A percentile compares a stretch with the other conserved stretches of the same genome.
phyloP scores from a whole-genome alignment of 2,329 filamentous ascomycete genomes.

The Lecanosticta acicola region DNA sequence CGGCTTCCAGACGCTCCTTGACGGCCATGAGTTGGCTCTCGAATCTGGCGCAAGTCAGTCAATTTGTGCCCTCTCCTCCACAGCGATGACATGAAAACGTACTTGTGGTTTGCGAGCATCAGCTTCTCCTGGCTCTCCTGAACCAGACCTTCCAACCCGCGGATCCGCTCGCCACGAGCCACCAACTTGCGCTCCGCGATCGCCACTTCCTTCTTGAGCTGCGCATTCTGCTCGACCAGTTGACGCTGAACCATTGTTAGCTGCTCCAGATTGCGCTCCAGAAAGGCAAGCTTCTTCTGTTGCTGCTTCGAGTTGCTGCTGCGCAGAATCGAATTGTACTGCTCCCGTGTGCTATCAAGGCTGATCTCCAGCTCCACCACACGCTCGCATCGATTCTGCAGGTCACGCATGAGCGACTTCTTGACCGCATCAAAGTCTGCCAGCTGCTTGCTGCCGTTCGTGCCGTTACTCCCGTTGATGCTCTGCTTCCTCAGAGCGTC shows the following conservation, averaged over 20 bases:
- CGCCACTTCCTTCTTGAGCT: conserved; percentile 96
- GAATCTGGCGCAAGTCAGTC: conserved; percentile 57
- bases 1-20: conserved; percentile 94
- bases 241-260: conserved; percentile 95
- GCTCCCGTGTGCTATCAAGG: conserved; percentile 92
- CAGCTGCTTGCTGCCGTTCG: conserved; percentile 92
- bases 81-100: conserved; percentile 38
- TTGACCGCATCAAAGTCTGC: conserved; percentile 99
- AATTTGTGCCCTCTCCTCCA: background rate
- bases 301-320: conserved; percentile 97
- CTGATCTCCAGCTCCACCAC: conserved; percentile 96
- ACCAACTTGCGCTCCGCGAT: conserved; percentile 97
- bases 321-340: conserved; percentile 97
- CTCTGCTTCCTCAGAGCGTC: conserved; percentile 71
- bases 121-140: conserved; percentile 98
- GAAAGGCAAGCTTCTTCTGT: conserved; percentile 99
- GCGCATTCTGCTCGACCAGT: conserved; percentile 94
- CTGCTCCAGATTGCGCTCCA: conserved; percentile 96
- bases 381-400: conserved; percentile 96
- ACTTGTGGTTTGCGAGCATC: conserved; percentile 95
- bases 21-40: conserved; percentile 94
- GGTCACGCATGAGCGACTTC: conserved; percentile 97
- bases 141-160: conserved; percentile 83
- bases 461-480: conserved; percentile 56
- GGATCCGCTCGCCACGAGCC: conserved; percentile 92